phyloP scores from a whole-genome alignment of 345 rosid genomes.

The Bretschneidera sinensis region DNA sequence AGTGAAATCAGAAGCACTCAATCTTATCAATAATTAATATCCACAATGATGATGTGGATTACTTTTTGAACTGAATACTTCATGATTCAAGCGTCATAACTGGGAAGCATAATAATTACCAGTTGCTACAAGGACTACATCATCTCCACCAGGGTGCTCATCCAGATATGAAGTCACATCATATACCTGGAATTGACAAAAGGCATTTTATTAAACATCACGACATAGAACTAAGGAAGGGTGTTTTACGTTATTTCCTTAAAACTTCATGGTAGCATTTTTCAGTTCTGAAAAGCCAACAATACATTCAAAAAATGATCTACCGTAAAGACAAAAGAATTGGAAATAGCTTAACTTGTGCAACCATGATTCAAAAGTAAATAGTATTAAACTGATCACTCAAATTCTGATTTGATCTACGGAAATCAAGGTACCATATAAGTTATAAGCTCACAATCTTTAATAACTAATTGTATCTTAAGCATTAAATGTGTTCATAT shows the following conservation, averaged over 20 bases:
- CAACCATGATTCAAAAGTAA: background rate
- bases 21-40: slow-evolving; percentile 13
- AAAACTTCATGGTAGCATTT: background rate
- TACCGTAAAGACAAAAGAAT: too few relatives aligned
- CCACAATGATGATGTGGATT: background rate
- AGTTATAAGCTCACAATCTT: background rate
- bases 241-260: background rate
- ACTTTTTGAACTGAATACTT: too few relatives aligned
- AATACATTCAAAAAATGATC: too few relatives aligned
- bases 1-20: slow-evolving; percentile 6
- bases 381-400: too few relatives aligned
- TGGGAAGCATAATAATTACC: slow-evolving; percentile 34
- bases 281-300: background rate
- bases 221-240: background rate
- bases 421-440: background rate
- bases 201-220: background rate
- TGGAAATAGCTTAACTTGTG: background rate
- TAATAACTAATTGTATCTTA: too few relatives aligned
- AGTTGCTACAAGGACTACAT: slow-evolving; percentile 63
- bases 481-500: background rate
- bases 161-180: slow-evolving; percentile 80
- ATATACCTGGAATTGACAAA: slow-evolving; percentile 52
- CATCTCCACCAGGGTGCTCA: slow-evolving; percentile 96
- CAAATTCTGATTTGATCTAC: background rate
- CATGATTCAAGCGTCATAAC: background rate